Percentiles rank a stretch among this genome's conserved stretches.
phyloP scores from a whole-genome alignment of 2,329 filamentous ascomycete genomes.

The Verticillium alfalfae region DNA sequence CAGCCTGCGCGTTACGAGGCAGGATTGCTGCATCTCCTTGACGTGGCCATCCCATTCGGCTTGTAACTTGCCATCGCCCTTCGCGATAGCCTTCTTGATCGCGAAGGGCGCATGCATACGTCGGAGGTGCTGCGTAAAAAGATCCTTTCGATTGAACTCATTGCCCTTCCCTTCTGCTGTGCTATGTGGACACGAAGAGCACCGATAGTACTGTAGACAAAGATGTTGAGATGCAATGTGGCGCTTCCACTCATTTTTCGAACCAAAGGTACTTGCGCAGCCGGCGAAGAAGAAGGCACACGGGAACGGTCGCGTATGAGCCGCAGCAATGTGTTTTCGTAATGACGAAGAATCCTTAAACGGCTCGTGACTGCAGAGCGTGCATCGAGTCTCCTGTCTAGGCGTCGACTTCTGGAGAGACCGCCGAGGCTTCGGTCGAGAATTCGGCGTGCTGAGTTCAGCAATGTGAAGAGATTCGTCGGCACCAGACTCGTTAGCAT shows the following conservation, averaged over 20 bases:
- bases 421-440: conserved; percentile 37
- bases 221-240: conserved; percentile 91
- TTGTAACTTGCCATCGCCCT: conserved; percentile 54
- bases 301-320: conserved; percentile 69
- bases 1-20: conserved; percentile 62
- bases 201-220: conserved; percentile 59
- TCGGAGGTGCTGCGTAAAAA: conserved; percentile 90
- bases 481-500: conserved; percentile 28
- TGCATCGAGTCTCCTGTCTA: conserved; percentile 58
- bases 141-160: conserved; percentile 89
- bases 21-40: conserved; percentile 67
- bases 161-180: conserved; percentile 52
- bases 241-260: conserved; percentile 97
- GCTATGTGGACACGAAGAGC: conserved; percentile 53
- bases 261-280: conserved; percentile 77
- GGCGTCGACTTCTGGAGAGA: conserved; percentile 39
- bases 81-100: conserved; percentile 51
- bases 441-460: conserved; percentile 26
- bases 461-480: conserved; percentile 30
- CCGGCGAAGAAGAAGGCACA: conserved; percentile 84
- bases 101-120: conserved; percentile 82
- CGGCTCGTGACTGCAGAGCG: conserved; percentile 56
- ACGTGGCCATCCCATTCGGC: conserved; percentile 60
- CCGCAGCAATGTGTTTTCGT: conserved; percentile 61
- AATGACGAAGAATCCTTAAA: conserved; percentile 64